Evolutionary conservation across 129 eudicot species (phyloP).

Genomic region (Helianthus annuus): DNA sequence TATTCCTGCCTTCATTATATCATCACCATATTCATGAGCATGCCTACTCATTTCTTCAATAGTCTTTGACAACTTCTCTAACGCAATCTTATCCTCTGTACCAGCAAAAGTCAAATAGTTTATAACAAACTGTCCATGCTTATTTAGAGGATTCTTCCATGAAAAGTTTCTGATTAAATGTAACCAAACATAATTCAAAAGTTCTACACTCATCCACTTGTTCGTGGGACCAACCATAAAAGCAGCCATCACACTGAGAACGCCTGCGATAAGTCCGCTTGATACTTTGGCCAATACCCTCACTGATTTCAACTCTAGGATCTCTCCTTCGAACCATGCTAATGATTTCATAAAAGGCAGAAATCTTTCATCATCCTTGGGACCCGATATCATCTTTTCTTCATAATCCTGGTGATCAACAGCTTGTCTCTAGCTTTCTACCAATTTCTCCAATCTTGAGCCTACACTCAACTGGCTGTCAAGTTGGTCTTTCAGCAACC

Average conservation of each 20-base stretch:
- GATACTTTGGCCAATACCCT: conserved; percentile 7
- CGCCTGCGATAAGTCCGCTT: not conserved
- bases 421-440: not conserved
- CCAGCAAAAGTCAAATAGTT: no score
- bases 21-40: not conserved
- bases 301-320: conserved; percentile 3
- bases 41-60: not conserved
- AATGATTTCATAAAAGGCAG: not conserved
- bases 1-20: not conserved
- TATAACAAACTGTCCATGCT: not conserved
- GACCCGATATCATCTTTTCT: not conserved
- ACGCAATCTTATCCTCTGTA: no score
- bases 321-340: not conserved
- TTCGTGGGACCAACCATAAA: not conserved
- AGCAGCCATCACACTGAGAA: not conserved
- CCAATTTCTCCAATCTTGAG: not conserved
- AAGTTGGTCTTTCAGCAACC: not conserved
- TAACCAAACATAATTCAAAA: not conserved
- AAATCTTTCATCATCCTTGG: not conserved
- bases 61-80: not conserved
- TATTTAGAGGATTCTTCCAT: not conserved
- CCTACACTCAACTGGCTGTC: not conserved
- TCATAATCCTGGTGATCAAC: not conserved
- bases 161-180: not conserved
- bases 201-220: not conserved